phyloP scores from a whole-genome alignment of 2,329 filamentous ascomycete species.

The Endocalyx cinctus region DNA sequence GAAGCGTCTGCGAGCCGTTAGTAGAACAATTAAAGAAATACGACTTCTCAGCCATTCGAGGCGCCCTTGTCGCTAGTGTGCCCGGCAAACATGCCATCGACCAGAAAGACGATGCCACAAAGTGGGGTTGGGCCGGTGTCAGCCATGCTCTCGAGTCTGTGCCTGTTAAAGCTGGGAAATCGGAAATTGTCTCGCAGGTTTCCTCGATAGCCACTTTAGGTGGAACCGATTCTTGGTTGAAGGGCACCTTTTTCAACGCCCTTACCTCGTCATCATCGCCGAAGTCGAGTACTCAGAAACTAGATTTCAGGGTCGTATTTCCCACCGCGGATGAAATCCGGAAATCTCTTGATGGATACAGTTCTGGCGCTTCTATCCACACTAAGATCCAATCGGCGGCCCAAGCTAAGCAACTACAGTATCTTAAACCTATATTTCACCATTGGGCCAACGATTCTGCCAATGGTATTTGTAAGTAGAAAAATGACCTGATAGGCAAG shows the following conservation, averaged over 20 bases:
- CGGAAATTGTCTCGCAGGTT: constrained; percentile 59
- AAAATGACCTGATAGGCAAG: background rate
- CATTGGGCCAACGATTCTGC: constrained; percentile 67
- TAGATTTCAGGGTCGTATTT: constrained; percentile 69
- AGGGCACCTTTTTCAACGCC: constrained; percentile 55
- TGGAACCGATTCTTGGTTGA: constrained; percentile 66
- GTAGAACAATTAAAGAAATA: constrained; percentile 53
- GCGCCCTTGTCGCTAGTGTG: constrained; percentile 71
- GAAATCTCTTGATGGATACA: constrained; percentile 71
- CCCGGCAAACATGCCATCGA: constrained; percentile 60
- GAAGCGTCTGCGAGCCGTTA: constrained; percentile 50
- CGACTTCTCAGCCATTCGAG: constrained; percentile 67
- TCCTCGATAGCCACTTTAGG: constrained; percentile 82
- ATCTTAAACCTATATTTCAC: constrained; percentile 64
- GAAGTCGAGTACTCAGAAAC: constrained; percentile 25
- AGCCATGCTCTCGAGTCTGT: constrained; percentile 54
- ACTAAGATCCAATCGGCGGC: constrained; percentile 67
- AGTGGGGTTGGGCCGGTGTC: constrained; percentile 75
- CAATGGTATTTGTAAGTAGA: constrained; percentile 27
- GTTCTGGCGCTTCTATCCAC: constrained; percentile 74
- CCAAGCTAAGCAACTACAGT: constrained; percentile 70
- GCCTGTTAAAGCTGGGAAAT: constrained; percentile 34
- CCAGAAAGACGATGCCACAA: constrained; percentile 43
- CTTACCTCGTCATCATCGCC: constrained; percentile 29
- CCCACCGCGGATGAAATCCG: constrained; percentile 77